Evolutionary conservation across 164 flowering plant genomes (phyloP), one percentile per base, ranked within the genome.

Genomic region (Annona cherimola): DNA sequence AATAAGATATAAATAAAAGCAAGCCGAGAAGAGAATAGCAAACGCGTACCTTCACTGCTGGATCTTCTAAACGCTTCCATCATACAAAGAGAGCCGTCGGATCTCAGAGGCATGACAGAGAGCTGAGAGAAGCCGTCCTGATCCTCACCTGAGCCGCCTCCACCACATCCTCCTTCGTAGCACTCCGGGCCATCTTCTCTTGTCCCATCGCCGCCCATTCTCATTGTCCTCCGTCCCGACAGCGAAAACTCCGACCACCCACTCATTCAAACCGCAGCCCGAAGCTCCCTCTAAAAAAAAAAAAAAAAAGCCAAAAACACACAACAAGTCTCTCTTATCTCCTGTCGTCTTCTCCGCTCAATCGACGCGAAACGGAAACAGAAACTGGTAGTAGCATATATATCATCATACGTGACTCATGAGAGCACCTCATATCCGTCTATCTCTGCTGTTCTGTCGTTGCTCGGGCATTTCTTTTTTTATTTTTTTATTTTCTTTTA

Each of bases 191-290:
- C 77, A n/a, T 55, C 64, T 50, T 16, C 14, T 50, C 57, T 50
- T 16, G 57, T 41, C 57, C 57, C 40, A 11, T 43, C 77, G 42
- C 73, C 73, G 3, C 73, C 73, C 19, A 63, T 69, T 50, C 45
- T 43, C 35, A 11, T 76, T 42, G 83, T 87, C 67, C 83, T 78
- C 83, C 83, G 90, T 4, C 92, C 87, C 67, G 86, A 82, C 70
- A 88, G 79, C 76, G 97, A 88, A 55, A 91, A 91, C 4, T 92
- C 97, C 82, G 88, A 68, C 97, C 97, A 91, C 55, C 87, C 82
- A 84, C 67, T 41, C 63, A 61, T 50, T 12, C 42, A 35, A 57
- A n/a, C 35, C 41, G 12, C 26, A 69, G 20, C 66, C 46, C 60
- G 39, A 67, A 11, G 14, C 57, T 11, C 57, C 8, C 57, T 8